Conservation (phyloP, 345 rosid genomes). For the Zanthoxylum bungeanum region DNA sequence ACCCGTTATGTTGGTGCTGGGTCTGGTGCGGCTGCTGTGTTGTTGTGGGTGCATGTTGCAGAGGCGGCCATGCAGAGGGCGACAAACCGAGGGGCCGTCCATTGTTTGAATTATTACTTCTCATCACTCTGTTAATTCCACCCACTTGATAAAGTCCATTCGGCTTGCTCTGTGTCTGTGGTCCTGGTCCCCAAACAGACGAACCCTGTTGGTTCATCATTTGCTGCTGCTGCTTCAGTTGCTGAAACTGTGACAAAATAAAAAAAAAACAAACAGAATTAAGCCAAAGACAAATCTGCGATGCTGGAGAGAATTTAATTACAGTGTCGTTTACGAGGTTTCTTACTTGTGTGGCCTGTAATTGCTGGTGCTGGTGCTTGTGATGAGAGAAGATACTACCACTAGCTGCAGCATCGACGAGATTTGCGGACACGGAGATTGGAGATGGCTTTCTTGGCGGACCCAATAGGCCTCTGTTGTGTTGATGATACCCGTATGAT, state of each 20-base stretch:
- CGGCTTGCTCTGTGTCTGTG: conserved; percentile 16
- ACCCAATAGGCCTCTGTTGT: conserved; percentile 28
- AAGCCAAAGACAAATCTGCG: neutral
- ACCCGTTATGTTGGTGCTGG: conserved; percentile 30
- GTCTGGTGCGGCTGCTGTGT: conserved; percentile 11
- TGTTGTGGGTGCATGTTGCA: conserved; percentile 40
- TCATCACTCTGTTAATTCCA: conserved; percentile 10
- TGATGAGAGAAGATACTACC: conserved; percentile 12
- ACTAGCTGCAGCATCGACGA: conserved; percentile 15
- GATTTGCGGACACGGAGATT: conserved; percentile 25
- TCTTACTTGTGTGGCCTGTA: conserved; percentile 56
- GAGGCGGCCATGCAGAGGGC: conserved; percentile 56
- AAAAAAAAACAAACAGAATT: no score
- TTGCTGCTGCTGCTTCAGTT: conserved; percentile 46
- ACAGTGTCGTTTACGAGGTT: neutral
- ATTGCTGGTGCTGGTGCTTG: conserved; percentile 46
- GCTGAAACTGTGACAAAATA: conserved; percentile 37
- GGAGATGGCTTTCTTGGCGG: conserved; percentile 27
- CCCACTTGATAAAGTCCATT: conserved; percentile 11
- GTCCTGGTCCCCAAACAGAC: conserved; percentile 29
- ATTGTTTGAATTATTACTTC: conserved; percentile 9
- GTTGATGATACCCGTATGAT: conserved; percentile 10
- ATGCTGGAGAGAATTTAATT: neutral
- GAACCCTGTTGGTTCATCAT: conserved; percentile 18
- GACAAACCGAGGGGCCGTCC: conserved; percentile 36